A percentile compares a stretch with the other conserved stretches of the same genome.
phyloP scores from a whole-genome alignment of 83 land plant species.

The Diphasiastrum complanatum region DNA sequence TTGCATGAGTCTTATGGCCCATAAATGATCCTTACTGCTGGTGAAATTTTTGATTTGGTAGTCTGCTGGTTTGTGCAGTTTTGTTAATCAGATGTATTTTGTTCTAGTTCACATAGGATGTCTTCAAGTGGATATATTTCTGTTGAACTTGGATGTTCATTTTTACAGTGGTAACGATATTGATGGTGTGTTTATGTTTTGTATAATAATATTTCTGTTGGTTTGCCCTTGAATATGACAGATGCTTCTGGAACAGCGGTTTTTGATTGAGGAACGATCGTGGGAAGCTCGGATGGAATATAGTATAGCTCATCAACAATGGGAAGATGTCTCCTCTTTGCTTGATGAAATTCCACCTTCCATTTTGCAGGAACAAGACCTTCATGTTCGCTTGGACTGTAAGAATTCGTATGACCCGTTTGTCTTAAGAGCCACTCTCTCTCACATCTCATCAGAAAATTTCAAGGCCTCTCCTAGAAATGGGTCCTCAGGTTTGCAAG shows the following conservation, averaged over 20 bases:
- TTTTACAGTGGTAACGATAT: too few species aligned
- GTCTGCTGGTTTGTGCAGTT: too few species aligned
- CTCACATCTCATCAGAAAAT: background rate
- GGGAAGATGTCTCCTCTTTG: slow-evolving; percentile 53
- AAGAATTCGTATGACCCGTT: slow-evolving; percentile 8
- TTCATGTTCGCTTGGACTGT: slow-evolving; percentile 48
- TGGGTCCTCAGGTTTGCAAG: too few species aligned
- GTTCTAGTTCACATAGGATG: too few species aligned
- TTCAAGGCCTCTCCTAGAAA: background rate
- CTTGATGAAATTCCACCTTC: slow-evolving; percentile 57
- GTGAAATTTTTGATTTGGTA: too few species aligned
- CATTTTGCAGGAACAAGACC: slow-evolving; percentile 44
- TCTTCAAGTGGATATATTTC: too few species aligned
- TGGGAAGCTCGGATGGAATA: slow-evolving; percentile 93
- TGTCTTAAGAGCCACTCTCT: background rate
- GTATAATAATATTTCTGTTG: background rate
- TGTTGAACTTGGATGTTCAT: too few species aligned
- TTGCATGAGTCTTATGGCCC: too few species aligned
- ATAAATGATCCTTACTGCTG: too few species aligned
- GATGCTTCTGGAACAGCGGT: slow-evolving; percentile 73
- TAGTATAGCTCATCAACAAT: slow-evolving; percentile 56
- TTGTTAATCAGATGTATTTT: too few species aligned
- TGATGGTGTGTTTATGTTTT: background rate
- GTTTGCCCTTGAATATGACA: slow-evolving; percentile 23
- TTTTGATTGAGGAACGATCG: slow-evolving; percentile 38